Evolutionary conservation across 2,329 filamentous ascomycete species (phyloP).

Genomic region (Graphilbum fragrans): DNA sequence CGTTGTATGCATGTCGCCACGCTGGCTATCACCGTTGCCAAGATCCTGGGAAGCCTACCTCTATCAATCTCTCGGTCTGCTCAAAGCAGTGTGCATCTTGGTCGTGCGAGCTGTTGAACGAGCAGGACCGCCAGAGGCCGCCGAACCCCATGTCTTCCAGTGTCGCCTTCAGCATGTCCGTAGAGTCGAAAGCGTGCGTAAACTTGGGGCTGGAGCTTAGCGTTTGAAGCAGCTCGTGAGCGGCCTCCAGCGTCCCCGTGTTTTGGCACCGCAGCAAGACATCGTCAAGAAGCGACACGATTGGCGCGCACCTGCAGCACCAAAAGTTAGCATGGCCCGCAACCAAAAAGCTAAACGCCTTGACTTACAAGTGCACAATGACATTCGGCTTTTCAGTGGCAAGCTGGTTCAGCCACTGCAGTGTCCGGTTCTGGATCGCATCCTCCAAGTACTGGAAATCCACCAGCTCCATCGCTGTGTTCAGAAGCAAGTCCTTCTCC

Average conservation of each 20-base stretch:
- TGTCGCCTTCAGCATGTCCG: conserved; percentile 35
- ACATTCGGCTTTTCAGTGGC: conserved; percentile 42
- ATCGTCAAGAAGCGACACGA: conserved; percentile 47
- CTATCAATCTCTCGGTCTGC: conserved; percentile 48
- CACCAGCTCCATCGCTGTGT: conserved; percentile 50
- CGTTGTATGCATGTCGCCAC: no score
- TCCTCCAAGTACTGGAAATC: conserved; percentile 57
- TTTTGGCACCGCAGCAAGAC: conserved; percentile 53
- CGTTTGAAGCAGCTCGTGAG: conserved; percentile 46
- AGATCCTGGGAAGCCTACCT: conserved; percentile 25
- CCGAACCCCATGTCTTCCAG: conserved; percentile 50
- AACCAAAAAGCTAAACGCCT: background rate
- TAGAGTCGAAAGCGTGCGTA: conserved; percentile 34
- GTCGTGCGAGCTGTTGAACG: conserved; percentile 35
- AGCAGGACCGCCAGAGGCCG: conserved; percentile 48
- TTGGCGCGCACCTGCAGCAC: conserved; percentile 37
- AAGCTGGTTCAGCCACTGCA: conserved; percentile 48
- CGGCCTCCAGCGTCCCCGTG: conserved; percentile 43
- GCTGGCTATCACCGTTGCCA: background rate
- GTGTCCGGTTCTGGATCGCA: conserved; percentile 42
- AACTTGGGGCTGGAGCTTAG: conserved; percentile 43
- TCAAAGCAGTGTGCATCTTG: conserved; percentile 38
- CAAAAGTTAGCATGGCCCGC: background rate
- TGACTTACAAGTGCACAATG: conserved; percentile 43
- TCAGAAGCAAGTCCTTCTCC: conserved; percentile 51